A percentile compares a stretch with the other conserved stretches of the same genome.
Conservation (phyloP, 306 rosid species). For the Pachyrhizus erosus region DNA sequence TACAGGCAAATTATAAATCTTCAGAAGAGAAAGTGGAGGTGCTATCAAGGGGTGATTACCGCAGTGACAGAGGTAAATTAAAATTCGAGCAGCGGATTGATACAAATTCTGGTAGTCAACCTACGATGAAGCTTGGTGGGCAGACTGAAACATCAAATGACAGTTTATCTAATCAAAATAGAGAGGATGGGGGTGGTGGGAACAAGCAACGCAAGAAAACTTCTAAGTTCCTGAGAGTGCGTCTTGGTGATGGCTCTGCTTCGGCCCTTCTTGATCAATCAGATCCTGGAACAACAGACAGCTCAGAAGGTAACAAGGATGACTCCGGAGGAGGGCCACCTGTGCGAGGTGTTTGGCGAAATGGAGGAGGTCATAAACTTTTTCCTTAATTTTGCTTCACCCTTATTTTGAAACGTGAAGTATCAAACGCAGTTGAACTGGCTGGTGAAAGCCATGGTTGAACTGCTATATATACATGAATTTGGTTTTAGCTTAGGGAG, state of each 20-base stretch:
- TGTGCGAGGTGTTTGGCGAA: slow-evolving; percentile 89
- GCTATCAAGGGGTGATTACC: slow-evolving; percentile 78
- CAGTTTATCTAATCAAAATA: slow-evolving; percentile 54
- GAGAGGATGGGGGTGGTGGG: slow-evolving; percentile 68
- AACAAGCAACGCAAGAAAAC: slow-evolving; percentile 83
- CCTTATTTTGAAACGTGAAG: slow-evolving; percentile 14
- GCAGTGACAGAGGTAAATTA: slow-evolving; percentile 64
- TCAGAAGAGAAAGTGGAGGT: slow-evolving; percentile 70
- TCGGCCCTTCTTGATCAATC: slow-evolving; percentile 59
- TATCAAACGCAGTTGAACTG: slow-evolving; percentile 25
- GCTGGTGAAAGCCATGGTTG: slow-evolving; percentile 21
- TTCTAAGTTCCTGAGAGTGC: slow-evolving; percentile 75
- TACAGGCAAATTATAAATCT: slow-evolving; percentile 69
- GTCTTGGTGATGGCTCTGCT: slow-evolving; percentile 81
- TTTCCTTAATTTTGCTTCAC: slow-evolving; percentile 41
- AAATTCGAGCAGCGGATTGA: slow-evolving; percentile 54
- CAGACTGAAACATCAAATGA: slow-evolving; percentile 51
- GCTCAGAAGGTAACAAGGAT: slow-evolving; percentile 46
- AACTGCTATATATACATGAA: slow-evolving; percentile 6
- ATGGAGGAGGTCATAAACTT: slow-evolving; percentile 70
- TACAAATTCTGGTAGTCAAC: slow-evolving; percentile 50
- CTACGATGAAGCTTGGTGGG: slow-evolving; percentile 45
- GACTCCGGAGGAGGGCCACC: slow-evolving; percentile 68
- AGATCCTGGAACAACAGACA: slow-evolving; percentile 45
- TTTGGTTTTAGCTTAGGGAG: slow-evolving; percentile 35